Evolutionary conservation across 78 protist genomes (phyloP), one percentile per base, ranked within the genome.

Genomic region (Cavenderia fasciculata): DNA sequence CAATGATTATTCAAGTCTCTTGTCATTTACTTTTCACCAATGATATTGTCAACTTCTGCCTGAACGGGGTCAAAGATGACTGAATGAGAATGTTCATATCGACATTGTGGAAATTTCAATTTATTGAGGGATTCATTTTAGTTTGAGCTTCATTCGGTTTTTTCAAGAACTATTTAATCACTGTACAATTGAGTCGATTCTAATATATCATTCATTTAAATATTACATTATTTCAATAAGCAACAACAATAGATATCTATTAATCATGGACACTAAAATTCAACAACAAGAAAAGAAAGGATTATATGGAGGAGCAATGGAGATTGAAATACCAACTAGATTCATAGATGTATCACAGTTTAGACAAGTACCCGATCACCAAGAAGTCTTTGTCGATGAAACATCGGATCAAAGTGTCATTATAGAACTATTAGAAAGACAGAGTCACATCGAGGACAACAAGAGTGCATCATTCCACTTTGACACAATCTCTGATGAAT

Each of bases 281-380:
- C n/a, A 54, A 12, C 8, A 54, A 18, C 7, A 54, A 23, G 70
- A 62, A 12, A 40, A n/a, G 8, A 82, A 78, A 82, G 52, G 54
- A 41, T 68, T 82, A 57, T 82, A 82, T 68, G 90, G 90, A 18
- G 90, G 90, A 19, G 90, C 90, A 40, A 82, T 82, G 21, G 74
- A 82, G 40, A 33, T 68, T 41, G 19, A 14, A 7, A 57, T 82
- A n/a, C 90, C 90, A 49, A 31, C 14, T 12, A 82, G 90, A 82
- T 68, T 82, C 21, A 40, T 52, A 11, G 90, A 82, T 57, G 44
- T 82, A 12, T 44, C 90, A 36, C 16, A 23, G 19, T 69, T 33
- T 25, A 46, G 90, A 51, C 56, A 41, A 14, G 18, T 82, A 18
- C 90, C 90, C 21, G 90, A 82, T 44, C 90, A 82, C 43, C 90